A percentile compares a stretch with the other conserved stretches of the same genome.
Conservation (phyloP, 257 asterid species). For the Vinca minor region DNA sequence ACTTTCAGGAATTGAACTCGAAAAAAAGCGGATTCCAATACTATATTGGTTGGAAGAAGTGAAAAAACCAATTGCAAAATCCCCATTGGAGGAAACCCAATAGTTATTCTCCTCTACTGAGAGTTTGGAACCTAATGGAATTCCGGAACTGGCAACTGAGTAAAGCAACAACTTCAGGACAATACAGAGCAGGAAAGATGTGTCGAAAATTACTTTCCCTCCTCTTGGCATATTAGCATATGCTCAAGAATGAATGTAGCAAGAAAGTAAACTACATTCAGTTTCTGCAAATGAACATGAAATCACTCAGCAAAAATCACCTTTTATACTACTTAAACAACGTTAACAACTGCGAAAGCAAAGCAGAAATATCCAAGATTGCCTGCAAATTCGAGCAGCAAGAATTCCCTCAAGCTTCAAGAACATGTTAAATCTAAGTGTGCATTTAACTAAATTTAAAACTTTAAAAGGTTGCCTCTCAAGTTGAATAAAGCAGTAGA, state of each 20-base stretch:
- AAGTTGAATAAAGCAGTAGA: not conserved
- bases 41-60: slow-evolving; percentile 19
- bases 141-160: slow-evolving; percentile 21
- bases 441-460: not conserved
- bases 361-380: not conserved
- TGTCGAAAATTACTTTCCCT: slow-evolving; percentile 6
- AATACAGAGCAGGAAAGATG: slow-evolving; percentile 16
- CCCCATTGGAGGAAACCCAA: slow-evolving; percentile 38
- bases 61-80: slow-evolving; percentile 33
- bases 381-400: not conserved
- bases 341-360: not conserved
- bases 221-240: slow-evolving; percentile 23
- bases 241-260: slow-evolving; percentile 10
- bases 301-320: slow-evolving; percentile 11
- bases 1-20: slow-evolving; percentile 23
- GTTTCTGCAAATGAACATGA: slow-evolving; percentile 14
- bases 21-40: slow-evolving; percentile 27
- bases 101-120: slow-evolving; percentile 23
- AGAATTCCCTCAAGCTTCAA: not conserved
- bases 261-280: slow-evolving; percentile 14
- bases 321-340: not conserved
- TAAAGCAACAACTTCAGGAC: slow-evolving; percentile 15
- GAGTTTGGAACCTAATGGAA: slow-evolving; percentile 32
- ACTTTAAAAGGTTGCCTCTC: not conserved
- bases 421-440: too few relatives aligned